These are phyloP conservation scores for Magnusiomyces sp. DNA, from an alignment of 1,139 yeast genomes.

Conservation along the genomic window DNA sequence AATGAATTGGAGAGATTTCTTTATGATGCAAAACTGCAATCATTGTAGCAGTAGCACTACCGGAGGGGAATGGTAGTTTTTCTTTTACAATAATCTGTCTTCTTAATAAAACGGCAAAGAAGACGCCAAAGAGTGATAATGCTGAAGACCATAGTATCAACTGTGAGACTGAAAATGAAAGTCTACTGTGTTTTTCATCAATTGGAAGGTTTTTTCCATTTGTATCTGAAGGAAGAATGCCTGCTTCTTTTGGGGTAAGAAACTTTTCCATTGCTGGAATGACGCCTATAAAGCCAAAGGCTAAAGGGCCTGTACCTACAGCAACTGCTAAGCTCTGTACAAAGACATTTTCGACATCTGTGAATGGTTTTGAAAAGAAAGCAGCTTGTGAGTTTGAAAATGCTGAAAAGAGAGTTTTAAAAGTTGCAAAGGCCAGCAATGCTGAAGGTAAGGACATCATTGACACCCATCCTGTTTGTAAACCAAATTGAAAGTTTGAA, in stretches of 20 bases:
- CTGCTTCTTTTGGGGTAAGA: slow-evolving; percentile 69
- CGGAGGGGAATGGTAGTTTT: slow-evolving; percentile 87
- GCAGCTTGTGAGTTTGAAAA: slow-evolving; percentile 10
- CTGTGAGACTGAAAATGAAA: slow-evolving; percentile 38
- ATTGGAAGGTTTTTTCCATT: background rate
- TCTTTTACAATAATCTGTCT: slow-evolving; percentile 78
- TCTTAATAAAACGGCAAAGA: slow-evolving; percentile 84
- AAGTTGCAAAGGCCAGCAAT: slow-evolving; percentile 72
- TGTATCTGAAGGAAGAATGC: slow-evolving; percentile 34
- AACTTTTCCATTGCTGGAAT: slow-evolving; percentile 93
- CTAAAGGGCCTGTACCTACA: slow-evolving; percentile 93
- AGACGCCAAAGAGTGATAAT: slow-evolving; percentile 87
- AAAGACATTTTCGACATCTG: slow-evolving; percentile 89
- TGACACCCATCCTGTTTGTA: slow-evolving; percentile 98
- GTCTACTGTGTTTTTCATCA: slow-evolving; percentile 13
- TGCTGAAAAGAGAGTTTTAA: slow-evolving; percentile 37
- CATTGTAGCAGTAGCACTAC: slow-evolving; percentile 90
- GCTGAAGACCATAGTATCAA: slow-evolving; percentile 77
- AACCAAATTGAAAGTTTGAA: slow-evolving; percentile 90
- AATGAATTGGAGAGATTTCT: slow-evolving; percentile 7
- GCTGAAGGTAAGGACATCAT: slow-evolving; percentile 99
- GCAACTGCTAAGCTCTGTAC: slow-evolving; percentile 93
- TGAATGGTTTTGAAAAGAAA: slow-evolving; percentile 44
- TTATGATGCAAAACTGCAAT: slow-evolving; percentile 76
- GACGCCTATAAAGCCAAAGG: slow-evolving; percentile 93